Evolutionary conservation across 306 rosid species (phyloP), one percentile per base, ranked within the genome.

Genomic region (Glycyrrhiza uralensis): DNA sequence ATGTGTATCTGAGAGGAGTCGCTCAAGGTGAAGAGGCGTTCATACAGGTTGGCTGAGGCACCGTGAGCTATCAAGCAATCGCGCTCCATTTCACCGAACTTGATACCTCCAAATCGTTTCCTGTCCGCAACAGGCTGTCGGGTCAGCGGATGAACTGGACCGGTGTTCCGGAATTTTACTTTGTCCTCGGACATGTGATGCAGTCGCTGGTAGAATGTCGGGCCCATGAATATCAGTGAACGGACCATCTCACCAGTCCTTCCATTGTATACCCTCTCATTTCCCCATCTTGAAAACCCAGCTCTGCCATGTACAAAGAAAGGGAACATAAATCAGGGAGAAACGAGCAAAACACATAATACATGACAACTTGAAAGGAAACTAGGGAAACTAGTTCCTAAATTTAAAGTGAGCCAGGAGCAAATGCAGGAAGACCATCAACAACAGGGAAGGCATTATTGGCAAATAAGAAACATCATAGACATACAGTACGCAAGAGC

Each of bases 61-160:
- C 99, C 99, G 3, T 95, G 99, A 11, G 99, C 99, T 4, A 95
- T 83, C 10, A 95, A 86, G 76, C 99, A 95, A 77, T 95, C 99
- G 2, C 99, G 91, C 81, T 95, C 99, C 99, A 95, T 95, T 76
- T 95, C 99, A 26, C 99, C 99, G 10, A 95, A 95, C 73, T 95
- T 95, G 66, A 95, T 84, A 18, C 99, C 99, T 46, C 99, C 99
- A 62, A 91, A 95, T 15, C 99, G 88, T 74, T 95, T 95, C 64
- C 99, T 67, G 65, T 95, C 99, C 1, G 97, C 97, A 39, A 95
- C 99, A 0, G 99, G 99, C 71, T 95, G 99, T 30, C 99, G 85
- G 41, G 99, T 95, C 41, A 91, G 81, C n/a, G 99, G 99, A 72
- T 95, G 99, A 57, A 95, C 97, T 0, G 99, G 99, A 22, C 97